Conservation (phyloP, 495 filamentous ascomycete genomes). For the Choiromyces venosus region DNA sequence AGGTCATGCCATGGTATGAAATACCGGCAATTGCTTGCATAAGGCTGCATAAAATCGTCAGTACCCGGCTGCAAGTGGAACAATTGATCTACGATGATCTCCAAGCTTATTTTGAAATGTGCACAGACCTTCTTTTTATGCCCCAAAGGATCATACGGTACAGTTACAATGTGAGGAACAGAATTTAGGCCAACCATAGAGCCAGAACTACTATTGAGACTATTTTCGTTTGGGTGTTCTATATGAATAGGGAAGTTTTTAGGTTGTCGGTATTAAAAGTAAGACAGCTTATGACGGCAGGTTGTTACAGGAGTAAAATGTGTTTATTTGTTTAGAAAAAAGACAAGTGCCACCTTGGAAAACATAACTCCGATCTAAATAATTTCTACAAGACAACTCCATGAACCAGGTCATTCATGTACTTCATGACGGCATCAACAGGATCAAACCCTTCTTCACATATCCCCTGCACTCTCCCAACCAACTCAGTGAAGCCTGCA, state of each 20-base stretch:
- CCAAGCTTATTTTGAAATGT: background rate
- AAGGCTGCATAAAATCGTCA: background rate
- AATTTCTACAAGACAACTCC: slow-evolving; percentile 39
- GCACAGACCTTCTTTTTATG: background rate
- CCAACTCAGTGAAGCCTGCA: slow-evolving; percentile 46
- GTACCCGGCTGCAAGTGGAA: background rate
- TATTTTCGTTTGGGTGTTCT: background rate
- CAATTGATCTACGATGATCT: background rate
- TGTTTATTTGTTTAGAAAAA: background rate
- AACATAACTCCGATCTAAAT: background rate
- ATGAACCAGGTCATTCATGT: slow-evolving; percentile 48
- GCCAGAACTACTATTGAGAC: background rate
- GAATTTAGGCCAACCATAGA: background rate
- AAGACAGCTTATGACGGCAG: background rate
- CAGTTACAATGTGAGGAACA: background rate
- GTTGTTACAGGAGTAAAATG: background rate
- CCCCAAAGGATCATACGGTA: background rate
- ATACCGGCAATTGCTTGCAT: background rate
- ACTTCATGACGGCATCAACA: slow-evolving; percentile 45
- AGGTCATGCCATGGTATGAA: background rate
- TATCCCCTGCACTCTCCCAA: slow-evolving; percentile 51
- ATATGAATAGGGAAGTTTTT: background rate
- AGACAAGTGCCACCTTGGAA: background rate
- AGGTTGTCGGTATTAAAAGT: background rate
- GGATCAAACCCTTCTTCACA: slow-evolving; percentile 47